Evolutionary conservation across 1,284 basidiomycete species (phyloP), one percentile per base, ranked within the genome.

Genomic region (Polyporus tsugae): DNA sequence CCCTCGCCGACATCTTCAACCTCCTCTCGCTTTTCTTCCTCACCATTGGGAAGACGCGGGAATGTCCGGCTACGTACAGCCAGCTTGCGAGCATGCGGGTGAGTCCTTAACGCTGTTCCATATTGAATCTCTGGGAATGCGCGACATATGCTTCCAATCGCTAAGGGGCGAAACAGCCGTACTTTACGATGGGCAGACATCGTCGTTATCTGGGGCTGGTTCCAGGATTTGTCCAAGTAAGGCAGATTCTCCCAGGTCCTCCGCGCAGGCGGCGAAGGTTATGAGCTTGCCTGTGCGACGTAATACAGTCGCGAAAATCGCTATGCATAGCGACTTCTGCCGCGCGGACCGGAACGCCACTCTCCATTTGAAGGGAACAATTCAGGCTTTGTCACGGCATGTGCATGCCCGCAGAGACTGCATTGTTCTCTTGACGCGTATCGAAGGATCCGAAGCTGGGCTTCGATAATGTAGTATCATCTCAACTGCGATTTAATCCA

Each of bases 21-120:
- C 85, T 97, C 44, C 87, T 96, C 60, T 95, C 94, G n/a, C 85
- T 96, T 66, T 96, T 95, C 85, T 97, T 95, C 83, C 88, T 97
- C 73, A 95, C 95, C 42, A 95, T 98, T 73, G 96, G 96, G 59
- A 96, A 96, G 84, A 96, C 94, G 62, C 89, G 91, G 72, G 96
- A 98, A 81, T 92, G 92, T 25, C 95, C 96, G 0, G 96, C 96
- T 22, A 95, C 93, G 0, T 98, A 97, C 80, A 95, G 94, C 71
- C 96, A 98, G 78, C 91, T 98, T 71, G 94, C 95, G 41, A 96
- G 92, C 70, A 97, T 98, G 90, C 83, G 93, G 81, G 95, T 97
- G 77, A 87, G 94, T 91, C 69, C 39, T 41, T 42, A 41, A 57
- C 22, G 52, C 62, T 53, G 11, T 62, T 10, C n/a, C 13, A 35